phyloP scores from a whole-genome alignment of 2,329 filamentous ascomycete genomes.

The Chalaropsis thielavioides region DNA sequence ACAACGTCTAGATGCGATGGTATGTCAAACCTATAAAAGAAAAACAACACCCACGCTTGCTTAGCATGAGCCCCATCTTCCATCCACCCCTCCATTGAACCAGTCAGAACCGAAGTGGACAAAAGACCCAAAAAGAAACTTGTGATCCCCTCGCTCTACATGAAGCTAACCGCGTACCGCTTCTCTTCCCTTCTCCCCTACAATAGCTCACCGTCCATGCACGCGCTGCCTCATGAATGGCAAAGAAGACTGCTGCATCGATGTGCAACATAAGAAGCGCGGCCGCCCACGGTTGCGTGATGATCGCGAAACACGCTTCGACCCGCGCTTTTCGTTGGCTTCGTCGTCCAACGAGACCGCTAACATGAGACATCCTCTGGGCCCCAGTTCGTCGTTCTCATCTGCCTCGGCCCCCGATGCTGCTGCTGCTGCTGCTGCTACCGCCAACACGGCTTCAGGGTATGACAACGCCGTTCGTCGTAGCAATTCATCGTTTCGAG shows the following conservation, averaged over 20 bases:
- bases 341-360: slow-evolving; percentile 23
- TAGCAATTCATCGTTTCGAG: slow-evolving; percentile 26
- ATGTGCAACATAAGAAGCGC: slow-evolving; percentile 76
- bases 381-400: slow-evolving; percentile 12
- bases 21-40: slow-evolving; percentile 31
- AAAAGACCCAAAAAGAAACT: no score
- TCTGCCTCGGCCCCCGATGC: background rate
- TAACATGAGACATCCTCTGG: slow-evolving; percentile 14
- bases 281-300: slow-evolving; percentile 65
- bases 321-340: slow-evolving; percentile 31
- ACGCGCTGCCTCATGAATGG: slow-evolving; percentile 63
- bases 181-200: background rate
- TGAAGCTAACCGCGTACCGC: slow-evolving; percentile 8
- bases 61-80: background rate
- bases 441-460: slow-evolving; percentile 21
- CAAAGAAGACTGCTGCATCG: slow-evolving; percentile 66
- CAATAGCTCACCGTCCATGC: slow-evolving; percentile 58
- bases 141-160: background rate
- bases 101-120: background rate
- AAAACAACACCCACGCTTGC: background rate
- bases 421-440: background rate
- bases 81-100: background rate
- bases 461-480: slow-evolving; percentile 24
- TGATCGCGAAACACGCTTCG: slow-evolving; percentile 47
- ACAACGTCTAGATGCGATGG: slow-evolving; percentile 40